Percentiles rank a stretch among this genome's conserved stretches.
These are phyloP conservation scores for Cyclotella choctawhatcheeana DNA, from an alignment of 108 stramenopile species.

Conservation along the genomic window DNA sequence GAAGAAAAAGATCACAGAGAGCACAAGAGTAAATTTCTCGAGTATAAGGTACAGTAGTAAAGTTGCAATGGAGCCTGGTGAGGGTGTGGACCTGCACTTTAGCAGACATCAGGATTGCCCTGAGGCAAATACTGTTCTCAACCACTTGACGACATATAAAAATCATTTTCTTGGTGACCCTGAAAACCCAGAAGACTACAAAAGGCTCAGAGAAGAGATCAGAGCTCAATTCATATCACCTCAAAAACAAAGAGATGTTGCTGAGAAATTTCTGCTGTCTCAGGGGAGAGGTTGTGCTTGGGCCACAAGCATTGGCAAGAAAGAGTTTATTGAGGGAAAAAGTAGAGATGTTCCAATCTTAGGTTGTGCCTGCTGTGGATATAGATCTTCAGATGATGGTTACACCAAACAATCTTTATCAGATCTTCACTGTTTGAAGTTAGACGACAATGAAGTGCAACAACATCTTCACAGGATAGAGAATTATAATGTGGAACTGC, in stretches of 20 bases:
- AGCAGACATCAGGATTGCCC: not conserved
- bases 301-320: no score
- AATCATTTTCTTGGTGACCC: not conserved
- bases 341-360: not conserved
- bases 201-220: not conserved
- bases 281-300: no score
- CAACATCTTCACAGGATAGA: not conserved
- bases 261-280: not conserved
- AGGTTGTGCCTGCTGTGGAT: not conserved
- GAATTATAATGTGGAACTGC: not conserved
- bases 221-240: not conserved
- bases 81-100: not conserved
- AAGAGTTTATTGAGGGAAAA: no score
- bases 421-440: not conserved
- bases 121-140: not conserved
- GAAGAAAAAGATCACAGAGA: not conserved
- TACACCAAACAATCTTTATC: not conserved
- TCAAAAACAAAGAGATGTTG: not conserved
- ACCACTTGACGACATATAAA: not conserved
- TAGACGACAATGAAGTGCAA: not conserved
- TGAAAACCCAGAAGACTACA: not conserved
- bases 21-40: not conserved
- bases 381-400: not conserved
- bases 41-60: not conserved
- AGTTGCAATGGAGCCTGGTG: not conserved